Base-by-base conservation (phyloP, 768 basidiomycete genomes). In the Nidularia sp. region DNA sequence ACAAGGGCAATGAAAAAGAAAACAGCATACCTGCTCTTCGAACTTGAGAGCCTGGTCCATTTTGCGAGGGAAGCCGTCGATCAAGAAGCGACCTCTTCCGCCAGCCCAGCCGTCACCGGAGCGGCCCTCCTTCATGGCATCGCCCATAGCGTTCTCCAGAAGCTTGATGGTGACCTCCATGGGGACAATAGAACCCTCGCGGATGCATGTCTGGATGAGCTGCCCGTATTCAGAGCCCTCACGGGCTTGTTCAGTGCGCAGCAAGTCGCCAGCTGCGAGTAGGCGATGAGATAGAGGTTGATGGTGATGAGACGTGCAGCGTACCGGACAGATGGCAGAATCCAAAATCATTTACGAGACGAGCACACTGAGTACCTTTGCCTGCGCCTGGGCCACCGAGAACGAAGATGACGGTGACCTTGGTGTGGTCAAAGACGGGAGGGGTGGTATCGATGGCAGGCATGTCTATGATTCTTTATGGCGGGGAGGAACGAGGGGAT, bases 311-410 rank as follows among this genome's bases (percentile, higher is more conserved):
- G 31, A 48, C 31, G 31, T 13, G 43, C 45, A 51, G 60, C 75
- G 59, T 58, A 93, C 94, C 94, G 43, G 93, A 97, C 44, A 99
- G 83, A 73, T 99, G 97, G 60, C 84, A 87, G 67, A 98, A 98
- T 50, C 80, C 78, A 63, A 89, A 95, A 50, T 90, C 88, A 45
- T 84, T 60, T 10, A 98, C 95, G 47, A 98, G 85, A 49, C 74
- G 79, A 25, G 76, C 80, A 64, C 94, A 98, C 67, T 98, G 97
- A 0, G 97, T 98, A 44, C 97, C 97, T 68, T 98, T 98, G 87
- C 95, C 95, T 60, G 94, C 94, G 48, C 97, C 97, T 15, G 97
- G 97, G 0, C 97, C 97, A 35, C 97, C 97, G 10, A 99, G 85
- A 25, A 98, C 95, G 62, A 90, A 99, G 62, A 98, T 77, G 52